These are phyloP conservation scores for Corylus heterophylla DNA, from an alignment of 306 rosid species.

Conservation along the genomic window DNA sequence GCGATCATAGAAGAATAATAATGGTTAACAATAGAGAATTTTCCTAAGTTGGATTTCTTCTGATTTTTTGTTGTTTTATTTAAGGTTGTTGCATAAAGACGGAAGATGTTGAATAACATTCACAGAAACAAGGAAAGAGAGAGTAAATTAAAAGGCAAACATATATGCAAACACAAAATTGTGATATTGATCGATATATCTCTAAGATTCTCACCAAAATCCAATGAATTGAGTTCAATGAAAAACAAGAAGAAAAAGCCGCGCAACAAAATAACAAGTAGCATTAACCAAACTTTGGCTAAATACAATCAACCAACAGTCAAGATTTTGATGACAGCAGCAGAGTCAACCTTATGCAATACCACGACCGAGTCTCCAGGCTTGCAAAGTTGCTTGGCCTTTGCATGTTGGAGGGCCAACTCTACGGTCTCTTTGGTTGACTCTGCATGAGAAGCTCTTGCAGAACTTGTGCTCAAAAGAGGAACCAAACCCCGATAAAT, in stretches of 20 bases:
- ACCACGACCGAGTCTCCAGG: constrained; percentile 23
- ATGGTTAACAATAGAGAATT: no score
- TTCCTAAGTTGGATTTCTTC: no score
- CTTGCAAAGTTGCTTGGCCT: background rate
- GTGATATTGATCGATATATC: background rate
- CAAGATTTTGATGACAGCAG: constrained; percentile 6
- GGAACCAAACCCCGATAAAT: constrained; percentile 26
- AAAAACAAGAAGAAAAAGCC: no score
- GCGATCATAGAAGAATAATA: no score
- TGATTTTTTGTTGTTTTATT: no score
- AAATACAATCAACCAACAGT: background rate
- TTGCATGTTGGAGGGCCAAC: constrained; percentile 19
- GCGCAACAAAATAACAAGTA: no score
- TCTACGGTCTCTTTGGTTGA: constrained; percentile 17
- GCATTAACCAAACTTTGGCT: no score
- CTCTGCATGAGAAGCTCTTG: constrained; percentile 19
- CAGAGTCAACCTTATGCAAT: constrained; percentile 8
- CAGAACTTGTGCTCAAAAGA: constrained; percentile 12
- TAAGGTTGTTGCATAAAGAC: no score
- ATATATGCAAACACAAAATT: no score
- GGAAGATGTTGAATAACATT: background rate
- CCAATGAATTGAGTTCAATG: background rate
- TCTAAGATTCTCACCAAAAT: background rate
- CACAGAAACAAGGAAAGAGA: background rate
- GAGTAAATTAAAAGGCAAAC: no score